A percentile compares a stretch with the other conserved stretches of the same genome.
These are phyloP conservation scores for Haplosporangium gracile DNA, from an alignment of 192 early-diverging fungal genomes.

Conservation along the genomic window DNA sequence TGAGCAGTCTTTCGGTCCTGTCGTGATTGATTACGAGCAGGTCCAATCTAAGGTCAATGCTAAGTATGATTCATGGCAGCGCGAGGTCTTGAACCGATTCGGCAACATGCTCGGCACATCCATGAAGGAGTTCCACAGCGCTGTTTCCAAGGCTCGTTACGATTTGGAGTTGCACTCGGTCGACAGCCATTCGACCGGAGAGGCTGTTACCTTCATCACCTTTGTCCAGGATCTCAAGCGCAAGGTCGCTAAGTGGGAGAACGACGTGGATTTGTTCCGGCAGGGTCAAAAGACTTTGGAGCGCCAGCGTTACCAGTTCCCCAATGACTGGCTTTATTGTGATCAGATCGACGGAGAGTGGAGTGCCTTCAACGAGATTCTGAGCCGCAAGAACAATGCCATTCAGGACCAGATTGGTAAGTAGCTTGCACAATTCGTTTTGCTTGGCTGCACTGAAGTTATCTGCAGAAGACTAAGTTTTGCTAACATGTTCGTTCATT, in stretches of 20 bases:
- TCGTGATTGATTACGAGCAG: slow-evolving; percentile 95
- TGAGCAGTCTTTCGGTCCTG: slow-evolving; percentile 85
- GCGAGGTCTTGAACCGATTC: slow-evolving; percentile 94
- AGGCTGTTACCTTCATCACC: slow-evolving; percentile 94
- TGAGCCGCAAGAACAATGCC: slow-evolving; percentile 88
- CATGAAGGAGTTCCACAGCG: slow-evolving; percentile 86
- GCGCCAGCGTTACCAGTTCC: slow-evolving; percentile 94
- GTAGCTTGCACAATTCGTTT: slow-evolving; percentile 1
- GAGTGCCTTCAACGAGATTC: slow-evolving; percentile 96
- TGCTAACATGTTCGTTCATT: slow-evolving; percentile 1
- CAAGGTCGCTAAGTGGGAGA: slow-evolving; percentile 81
- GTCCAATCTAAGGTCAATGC: slow-evolving; percentile 98
- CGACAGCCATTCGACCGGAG: slow-evolving; percentile 87
- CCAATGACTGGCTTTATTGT: slow-evolving; percentile 94
- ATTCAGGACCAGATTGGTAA: slow-evolving; percentile 95
- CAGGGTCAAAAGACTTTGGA: slow-evolving; percentile 94
- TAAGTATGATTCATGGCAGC: slow-evolving; percentile 98
- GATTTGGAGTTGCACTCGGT: slow-evolving; percentile 92
- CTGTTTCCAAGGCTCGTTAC: slow-evolving; percentile 80
- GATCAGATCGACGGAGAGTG: slow-evolving; percentile 98
- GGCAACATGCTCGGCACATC: slow-evolving; percentile 81
- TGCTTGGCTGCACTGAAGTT: background rate
- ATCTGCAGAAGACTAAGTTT: background rate
- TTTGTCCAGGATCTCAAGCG: slow-evolving; percentile 96
- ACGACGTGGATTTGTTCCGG: slow-evolving; percentile 90